These are phyloP conservation scores for Salvia hispanica DNA, from an alignment of 257 asterid genomes.

Conservation along the genomic window DNA sequence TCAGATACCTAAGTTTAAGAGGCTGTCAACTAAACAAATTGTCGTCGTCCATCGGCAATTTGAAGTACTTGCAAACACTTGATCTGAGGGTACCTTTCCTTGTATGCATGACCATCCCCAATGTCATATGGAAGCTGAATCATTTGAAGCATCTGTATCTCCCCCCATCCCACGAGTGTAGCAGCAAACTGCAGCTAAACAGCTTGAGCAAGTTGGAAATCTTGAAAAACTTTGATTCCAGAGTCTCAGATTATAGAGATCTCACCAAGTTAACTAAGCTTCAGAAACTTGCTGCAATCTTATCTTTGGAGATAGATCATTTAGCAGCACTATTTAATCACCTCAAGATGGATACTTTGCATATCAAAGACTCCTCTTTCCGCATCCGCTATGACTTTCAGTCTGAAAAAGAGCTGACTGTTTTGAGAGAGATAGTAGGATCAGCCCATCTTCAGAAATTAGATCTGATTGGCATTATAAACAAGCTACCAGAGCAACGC, in stretches of 20 bases:
- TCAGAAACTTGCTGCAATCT: slow-evolving; percentile 46
- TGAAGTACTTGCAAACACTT: slow-evolving; percentile 47
- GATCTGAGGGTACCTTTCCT: slow-evolving; percentile 45
- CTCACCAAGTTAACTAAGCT: slow-evolving; percentile 45
- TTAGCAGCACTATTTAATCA: slow-evolving; percentile 36
- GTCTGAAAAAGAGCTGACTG: slow-evolving; percentile 42
- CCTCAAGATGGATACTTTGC: slow-evolving; percentile 29
- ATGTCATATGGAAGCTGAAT: slow-evolving; percentile 48
- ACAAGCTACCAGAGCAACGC: slow-evolving; percentile 41
- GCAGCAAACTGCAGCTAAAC: slow-evolving; percentile 41
- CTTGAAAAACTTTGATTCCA: slow-evolving; percentile 50
- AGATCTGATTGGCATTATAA: slow-evolving; percentile 48
- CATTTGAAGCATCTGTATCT: slow-evolving; percentile 54
- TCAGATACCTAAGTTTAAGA: slow-evolving; percentile 54
- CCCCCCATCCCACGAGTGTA: slow-evolving; percentile 47
- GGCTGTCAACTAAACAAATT: slow-evolving; percentile 39
- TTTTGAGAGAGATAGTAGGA: slow-evolving; percentile 41
- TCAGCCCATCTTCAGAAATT: slow-evolving; percentile 48
- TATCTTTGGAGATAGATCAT: slow-evolving; percentile 38
- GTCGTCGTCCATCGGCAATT: slow-evolving; percentile 49
- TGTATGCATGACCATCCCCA: slow-evolving; percentile 46
- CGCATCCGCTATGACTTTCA: slow-evolving; percentile 45
- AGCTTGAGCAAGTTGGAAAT: slow-evolving; percentile 45
- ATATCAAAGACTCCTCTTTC: slow-evolving; percentile 44
- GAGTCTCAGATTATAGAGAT: slow-evolving; percentile 49